A percentile compares a stretch with the other conserved stretches of the same genome.
phyloP scores from a whole-genome alignment of 441 rosid species.

The Croton setiger region DNA sequence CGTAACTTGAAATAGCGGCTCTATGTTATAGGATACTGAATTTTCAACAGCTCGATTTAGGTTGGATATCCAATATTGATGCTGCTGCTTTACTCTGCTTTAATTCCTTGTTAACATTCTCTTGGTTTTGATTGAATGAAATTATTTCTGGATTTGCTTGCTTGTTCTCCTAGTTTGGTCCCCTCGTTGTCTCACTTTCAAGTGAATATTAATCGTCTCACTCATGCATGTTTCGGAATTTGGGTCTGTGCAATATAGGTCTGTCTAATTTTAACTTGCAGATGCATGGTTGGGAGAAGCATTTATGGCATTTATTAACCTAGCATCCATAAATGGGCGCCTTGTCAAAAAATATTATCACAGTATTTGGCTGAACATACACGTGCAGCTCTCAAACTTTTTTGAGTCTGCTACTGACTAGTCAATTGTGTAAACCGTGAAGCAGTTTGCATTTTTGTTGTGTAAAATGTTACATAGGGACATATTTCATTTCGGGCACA shows the following conservation, averaged over 20 bases:
- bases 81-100: not conserved
- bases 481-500: too few relatives aligned
- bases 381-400: not conserved
- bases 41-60: not conserved
- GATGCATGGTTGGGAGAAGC: conserved; percentile 1
- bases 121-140: not conserved
- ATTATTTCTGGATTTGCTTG: not conserved
- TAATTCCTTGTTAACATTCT: conserved; percentile 1
- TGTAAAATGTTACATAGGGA: too few relatives aligned
- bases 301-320: conserved; percentile 13
- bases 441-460: too few relatives aligned
- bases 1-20: not conserved
- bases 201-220: not conserved
- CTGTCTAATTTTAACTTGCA: not conserved
- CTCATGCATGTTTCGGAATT: not conserved
- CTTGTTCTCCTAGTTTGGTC: not conserved
- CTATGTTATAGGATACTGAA: not conserved
- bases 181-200: not conserved
- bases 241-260: not conserved
- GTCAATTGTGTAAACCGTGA: too few relatives aligned
- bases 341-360: not conserved
- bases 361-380: not conserved
- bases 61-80: not conserved
- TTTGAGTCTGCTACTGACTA: too few relatives aligned
- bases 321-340: not conserved